Base-by-base conservation (phyloP, 441 rosid genomes). In the Brassica hybrid region DNA sequence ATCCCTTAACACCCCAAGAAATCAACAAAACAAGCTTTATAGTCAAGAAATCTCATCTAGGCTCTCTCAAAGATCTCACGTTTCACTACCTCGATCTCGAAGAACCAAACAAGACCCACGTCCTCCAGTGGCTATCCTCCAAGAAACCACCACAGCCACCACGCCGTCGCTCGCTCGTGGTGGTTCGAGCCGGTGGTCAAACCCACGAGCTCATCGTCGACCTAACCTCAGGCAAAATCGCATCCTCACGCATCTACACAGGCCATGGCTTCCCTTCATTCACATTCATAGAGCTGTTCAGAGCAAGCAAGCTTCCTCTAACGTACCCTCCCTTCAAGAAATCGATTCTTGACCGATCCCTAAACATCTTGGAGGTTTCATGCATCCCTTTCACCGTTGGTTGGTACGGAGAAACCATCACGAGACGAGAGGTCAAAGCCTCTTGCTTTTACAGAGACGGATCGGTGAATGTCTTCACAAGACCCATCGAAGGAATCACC, bases 241-340 rank as follows among this genome's bases (percentile, higher is more conserved):
- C 19, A 23, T 85, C 90, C 1, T 80, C 86, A 30, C 77, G 74
- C 11, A 75, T 89, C 56, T 82, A 90, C 73, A 67, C 70, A 0
- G 92, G 97, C n/a, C 83, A 86, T 64, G 97, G 97, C 5, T 91
- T 83, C 80, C 97, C 95, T 60, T 79, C 89, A 14, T 80, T 91
- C 56, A 84, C 90, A 32, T 90, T 88, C 59, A 52, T 25, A n/a
- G 98, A 93, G 81, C 83, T 82, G 54, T 78, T 80, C 58, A 65
- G 14, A 75, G 89, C 97, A 0, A 83, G 90, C 67, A 76, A 78
- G 65, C 80, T 93, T 43, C 94, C 98, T 0, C 38, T 84, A 38
- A 74, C 13, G 48, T 84, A 88, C 69, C 82, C 86, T 0, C 77
- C 83, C 1, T 91, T 93, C 85, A 58, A 57, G 69, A 73, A 83